Conservation (phyloP, 1,284 basidiomycete genomes). For the Mycosarcoma mackinlayi region DNA sequence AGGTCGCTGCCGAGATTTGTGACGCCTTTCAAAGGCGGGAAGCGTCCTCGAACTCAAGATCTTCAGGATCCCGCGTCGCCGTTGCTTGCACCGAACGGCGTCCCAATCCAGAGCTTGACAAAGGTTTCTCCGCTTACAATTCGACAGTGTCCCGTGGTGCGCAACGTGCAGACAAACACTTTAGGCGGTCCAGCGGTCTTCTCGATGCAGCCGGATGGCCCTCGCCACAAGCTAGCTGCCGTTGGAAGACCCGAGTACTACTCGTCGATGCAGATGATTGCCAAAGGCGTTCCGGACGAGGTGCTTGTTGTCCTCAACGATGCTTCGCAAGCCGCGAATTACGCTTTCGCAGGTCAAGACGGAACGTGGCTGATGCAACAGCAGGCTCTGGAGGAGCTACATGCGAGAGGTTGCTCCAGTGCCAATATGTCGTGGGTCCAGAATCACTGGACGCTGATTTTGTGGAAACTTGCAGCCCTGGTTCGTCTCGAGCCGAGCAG, state of each 20-base stretch:
- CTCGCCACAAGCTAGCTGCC: slow-evolving; percentile 25
- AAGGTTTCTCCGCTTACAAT: not conserved
- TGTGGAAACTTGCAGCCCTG: slow-evolving; percentile 94
- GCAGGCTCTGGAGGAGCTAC: slow-evolving; percentile 45
- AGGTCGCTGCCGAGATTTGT: slow-evolving; percentile 38
- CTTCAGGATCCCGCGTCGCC: slow-evolving; percentile 24
- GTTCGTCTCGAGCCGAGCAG: slow-evolving; percentile 73
- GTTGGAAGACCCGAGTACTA: slow-evolving; percentile 38
- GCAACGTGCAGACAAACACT: not conserved
- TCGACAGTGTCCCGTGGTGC: slow-evolving; percentile 10
- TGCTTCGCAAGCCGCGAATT: slow-evolving; percentile 39
- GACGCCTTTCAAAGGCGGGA: slow-evolving; percentile 56
- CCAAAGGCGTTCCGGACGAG: slow-evolving; percentile 54
- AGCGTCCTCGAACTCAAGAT: slow-evolving; percentile 28
- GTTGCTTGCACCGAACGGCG: slow-evolving; percentile 6
- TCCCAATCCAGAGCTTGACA: not conserved
- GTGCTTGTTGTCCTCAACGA: slow-evolving; percentile 50
- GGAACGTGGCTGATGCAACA: slow-evolving; percentile 33
- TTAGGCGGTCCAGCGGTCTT: slow-evolving; percentile 27
- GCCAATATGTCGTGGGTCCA: slow-evolving; percentile 83
- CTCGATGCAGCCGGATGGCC: not conserved
- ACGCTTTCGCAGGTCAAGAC: slow-evolving; percentile 45
- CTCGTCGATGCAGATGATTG: slow-evolving; percentile 40
- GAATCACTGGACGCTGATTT: slow-evolving; percentile 88
- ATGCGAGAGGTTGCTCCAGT: slow-evolving; percentile 66